Percentiles rank a stretch among this genome's conserved stretches.
phyloP scores from a whole-genome alignment of 1,139 yeast species.

The Scheffersomyces illinoinensis region DNA sequence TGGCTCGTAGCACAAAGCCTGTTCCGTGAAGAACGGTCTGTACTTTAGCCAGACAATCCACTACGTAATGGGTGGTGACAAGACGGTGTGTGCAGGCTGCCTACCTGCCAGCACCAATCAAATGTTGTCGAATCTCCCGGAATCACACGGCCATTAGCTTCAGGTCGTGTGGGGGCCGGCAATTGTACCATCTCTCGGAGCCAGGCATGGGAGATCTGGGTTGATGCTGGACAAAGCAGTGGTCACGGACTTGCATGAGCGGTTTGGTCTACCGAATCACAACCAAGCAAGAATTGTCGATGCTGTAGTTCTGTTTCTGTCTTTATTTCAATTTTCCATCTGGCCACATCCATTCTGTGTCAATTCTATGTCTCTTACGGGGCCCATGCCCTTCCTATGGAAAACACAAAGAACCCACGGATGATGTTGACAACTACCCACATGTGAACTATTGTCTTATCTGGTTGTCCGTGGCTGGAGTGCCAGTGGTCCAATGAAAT shows the following conservation, averaged over 20 bases:
- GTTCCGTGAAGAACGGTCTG: background rate
- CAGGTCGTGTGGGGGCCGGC: constrained; percentile 1
- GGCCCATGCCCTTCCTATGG: background rate
- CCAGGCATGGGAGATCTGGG: background rate
- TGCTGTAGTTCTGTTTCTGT: background rate
- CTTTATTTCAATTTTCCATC: too few relatives aligned
- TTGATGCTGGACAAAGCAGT: background rate
- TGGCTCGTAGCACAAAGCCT: background rate
- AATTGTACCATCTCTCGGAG: constrained; percentile 5
- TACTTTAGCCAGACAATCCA: background rate
- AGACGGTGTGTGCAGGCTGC: background rate
- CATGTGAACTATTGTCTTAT: background rate
- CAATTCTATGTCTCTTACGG: background rate
- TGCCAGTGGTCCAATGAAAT: background rate
- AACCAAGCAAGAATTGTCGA: background rate
- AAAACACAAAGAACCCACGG: background rate
- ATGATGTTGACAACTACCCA: background rate
- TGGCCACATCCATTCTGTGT: too few relatives aligned
- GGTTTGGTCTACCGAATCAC: background rate
- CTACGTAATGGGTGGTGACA: background rate
- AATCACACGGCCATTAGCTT: constrained; percentile 5
- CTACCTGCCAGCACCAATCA: constrained; percentile 4
- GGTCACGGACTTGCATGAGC: background rate
- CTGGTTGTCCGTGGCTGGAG: background rate
- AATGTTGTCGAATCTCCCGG: constrained; percentile 4